Evolutionary conservation across 768 basidiomycete genomes (phyloP).

Genomic region (Leccinum pellstonianum): DNA sequence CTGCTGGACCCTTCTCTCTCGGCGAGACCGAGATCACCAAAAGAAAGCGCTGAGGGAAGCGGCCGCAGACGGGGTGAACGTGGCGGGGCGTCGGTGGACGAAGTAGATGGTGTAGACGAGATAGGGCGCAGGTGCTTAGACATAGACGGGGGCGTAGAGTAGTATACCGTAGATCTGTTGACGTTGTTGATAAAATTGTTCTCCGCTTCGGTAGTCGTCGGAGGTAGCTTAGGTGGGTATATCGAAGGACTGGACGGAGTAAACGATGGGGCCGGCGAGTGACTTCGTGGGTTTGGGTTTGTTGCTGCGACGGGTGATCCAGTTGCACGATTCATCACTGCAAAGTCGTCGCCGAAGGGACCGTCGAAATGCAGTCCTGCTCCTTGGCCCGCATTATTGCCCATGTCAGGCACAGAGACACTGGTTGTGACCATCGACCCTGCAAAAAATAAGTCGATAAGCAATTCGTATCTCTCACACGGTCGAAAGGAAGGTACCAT

Average conservation of each 20-base stretch:
- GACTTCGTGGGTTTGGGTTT: neutral
- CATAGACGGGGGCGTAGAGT: neutral
- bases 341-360: conserved; percentile 4
- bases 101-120: neutral
- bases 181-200: neutral
- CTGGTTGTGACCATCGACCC: neutral
- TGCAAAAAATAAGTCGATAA: neutral
- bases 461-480: neutral
- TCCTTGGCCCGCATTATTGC: neutral
- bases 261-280: conserved; percentile 25
- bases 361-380: neutral
- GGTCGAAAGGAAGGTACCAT: conserved; percentile 9
- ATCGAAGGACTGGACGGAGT: conserved; percentile 51
- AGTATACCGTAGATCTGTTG: conserved; percentile 20
- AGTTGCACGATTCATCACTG: conserved; percentile 13
- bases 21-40: neutral
- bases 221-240: conserved; percentile 46
- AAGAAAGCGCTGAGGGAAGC: neutral
- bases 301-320: conserved; percentile 23
- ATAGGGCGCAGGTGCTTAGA: neutral
- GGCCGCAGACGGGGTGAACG: neutral
- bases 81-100: neutral
- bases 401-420: neutral
- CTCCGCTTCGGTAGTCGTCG: conserved; percentile 18
- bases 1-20: neutral